Evolutionary conservation across 1,139 yeast species (phyloP).

Genomic region (Diutina scorzettiae): DNA sequence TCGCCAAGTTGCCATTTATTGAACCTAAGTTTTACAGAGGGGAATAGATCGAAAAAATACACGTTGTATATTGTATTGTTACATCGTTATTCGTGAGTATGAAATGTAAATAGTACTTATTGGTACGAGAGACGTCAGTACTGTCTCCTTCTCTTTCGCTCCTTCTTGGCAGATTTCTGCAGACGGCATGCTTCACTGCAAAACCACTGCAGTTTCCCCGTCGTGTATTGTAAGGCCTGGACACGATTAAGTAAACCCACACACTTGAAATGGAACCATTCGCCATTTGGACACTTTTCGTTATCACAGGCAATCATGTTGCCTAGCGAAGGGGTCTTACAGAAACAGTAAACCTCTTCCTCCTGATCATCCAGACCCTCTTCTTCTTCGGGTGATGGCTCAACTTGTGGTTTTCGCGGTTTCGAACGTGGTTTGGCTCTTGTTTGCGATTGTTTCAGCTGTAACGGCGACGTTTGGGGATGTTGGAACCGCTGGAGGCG

Average conservation of each 20-base stretch:
- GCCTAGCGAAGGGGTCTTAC: slow-evolving; percentile 33
- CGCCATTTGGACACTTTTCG: slow-evolving; percentile 32
- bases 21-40: slow-evolving; percentile 59
- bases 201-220: slow-evolving; percentile 25
- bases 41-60: too few relatives aligned
- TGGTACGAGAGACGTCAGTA: too few relatives aligned
- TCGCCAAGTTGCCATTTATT: slow-evolving; percentile 78
- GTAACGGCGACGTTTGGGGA: too few relatives aligned
- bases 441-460: too few relatives aligned
- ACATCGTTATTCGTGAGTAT: too few relatives aligned
- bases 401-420: background rate
- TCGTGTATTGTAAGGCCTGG: slow-evolving; percentile 26
- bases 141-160: too few relatives aligned
- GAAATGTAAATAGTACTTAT: too few relatives aligned
- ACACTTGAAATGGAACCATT: slow-evolving; percentile 40
- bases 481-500: too few relatives aligned
- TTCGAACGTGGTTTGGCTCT: too few relatives aligned
- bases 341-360: slow-evolving; percentile 25
- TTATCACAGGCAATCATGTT: slow-evolving; percentile 39
- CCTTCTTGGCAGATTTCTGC: background rate
- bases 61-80: too few relatives aligned
- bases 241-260: slow-evolving; percentile 31
- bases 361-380: slow-evolving; percentile 15
- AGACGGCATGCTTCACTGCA: slow-evolving; percentile 26
- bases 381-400: background rate